A percentile compares a stretch with the other conserved stretches of the same genome.
These are phyloP conservation scores for Ustilago shanxiensis DNA, from an alignment of 1,284 basidiomycete genomes.

Conservation along the genomic window DNA sequence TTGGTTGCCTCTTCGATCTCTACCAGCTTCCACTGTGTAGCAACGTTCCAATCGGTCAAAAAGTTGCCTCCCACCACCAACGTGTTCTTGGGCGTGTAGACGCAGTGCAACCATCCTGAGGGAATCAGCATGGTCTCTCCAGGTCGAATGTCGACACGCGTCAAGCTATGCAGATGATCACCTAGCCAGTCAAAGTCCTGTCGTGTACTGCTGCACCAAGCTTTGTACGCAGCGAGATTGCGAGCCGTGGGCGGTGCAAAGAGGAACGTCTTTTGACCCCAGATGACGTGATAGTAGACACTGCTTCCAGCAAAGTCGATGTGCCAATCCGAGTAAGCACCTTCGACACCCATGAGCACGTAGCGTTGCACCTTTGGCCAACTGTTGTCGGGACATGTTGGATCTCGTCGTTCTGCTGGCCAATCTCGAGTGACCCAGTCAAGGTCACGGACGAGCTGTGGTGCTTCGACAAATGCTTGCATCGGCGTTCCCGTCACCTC, in stretches of 20 bases:
- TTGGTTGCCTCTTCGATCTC: slow-evolving; percentile 92
- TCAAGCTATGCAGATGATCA: slow-evolving; percentile 87
- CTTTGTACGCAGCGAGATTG: slow-evolving; percentile 89
- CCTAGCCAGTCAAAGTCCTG: slow-evolving; percentile 92
- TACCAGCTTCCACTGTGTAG: slow-evolving; percentile 79
- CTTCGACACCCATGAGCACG: slow-evolving; percentile 88
- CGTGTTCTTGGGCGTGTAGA: slow-evolving; percentile 90
- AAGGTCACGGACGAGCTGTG: slow-evolving; percentile 78
- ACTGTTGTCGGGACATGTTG: slow-evolving; percentile 42
- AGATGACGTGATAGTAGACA: slow-evolving; percentile 45
- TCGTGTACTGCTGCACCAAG: slow-evolving; percentile 79
- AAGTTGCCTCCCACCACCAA: slow-evolving; percentile 96
- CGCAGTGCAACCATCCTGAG: slow-evolving; percentile 93
- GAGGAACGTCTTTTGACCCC: slow-evolving; percentile 82
- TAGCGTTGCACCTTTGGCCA: slow-evolving; percentile 97
- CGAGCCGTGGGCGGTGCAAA: slow-evolving; percentile 87
- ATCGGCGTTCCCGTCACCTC: slow-evolving; percentile 84
- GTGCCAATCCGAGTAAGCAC: slow-evolving; percentile 81
- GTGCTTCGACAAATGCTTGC: slow-evolving; percentile 82
- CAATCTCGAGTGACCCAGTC: slow-evolving; percentile 98
- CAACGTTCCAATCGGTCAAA: slow-evolving; percentile 51
- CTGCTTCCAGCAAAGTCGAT: slow-evolving; percentile 61
- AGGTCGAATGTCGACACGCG: slow-evolving; percentile 82
- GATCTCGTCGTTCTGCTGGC: slow-evolving; percentile 74
- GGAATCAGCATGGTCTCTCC: slow-evolving; percentile 85